Percentiles rank a stretch among this genome's conserved stretches.
phyloP scores from a whole-genome alignment of 2,329 filamentous ascomycete genomes.

The Neofusicoccum kwambonambiense region DNA sequence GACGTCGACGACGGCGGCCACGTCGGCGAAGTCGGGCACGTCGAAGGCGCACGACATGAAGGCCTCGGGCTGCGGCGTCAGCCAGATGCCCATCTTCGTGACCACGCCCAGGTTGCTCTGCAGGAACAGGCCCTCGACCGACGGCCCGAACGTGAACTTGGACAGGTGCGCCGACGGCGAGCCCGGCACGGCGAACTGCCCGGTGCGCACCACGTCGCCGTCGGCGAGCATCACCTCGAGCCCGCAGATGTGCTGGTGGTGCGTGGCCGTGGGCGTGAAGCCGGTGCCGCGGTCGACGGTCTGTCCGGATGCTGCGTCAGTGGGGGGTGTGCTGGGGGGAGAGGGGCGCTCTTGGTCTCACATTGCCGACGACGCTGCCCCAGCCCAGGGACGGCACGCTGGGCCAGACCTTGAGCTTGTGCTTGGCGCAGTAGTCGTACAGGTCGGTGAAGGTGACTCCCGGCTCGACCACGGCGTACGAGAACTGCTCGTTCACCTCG shows the following conservation, averaged over 20 bases:
- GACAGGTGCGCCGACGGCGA: constrained; percentile 29
- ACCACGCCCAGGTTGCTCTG: constrained; percentile 38
- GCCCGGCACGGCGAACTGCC: constrained; percentile 40
- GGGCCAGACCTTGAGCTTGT: constrained; percentile 40
- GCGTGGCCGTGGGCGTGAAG: constrained; percentile 42
- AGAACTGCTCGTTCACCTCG: constrained; percentile 39
- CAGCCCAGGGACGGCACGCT: constrained; percentile 39
- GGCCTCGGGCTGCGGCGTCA: constrained; percentile 55
- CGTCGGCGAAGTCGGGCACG: constrained; percentile 50
- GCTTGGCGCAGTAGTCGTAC: constrained; percentile 35
- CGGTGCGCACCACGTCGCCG: constrained; percentile 39
- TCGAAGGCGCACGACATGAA: constrained; percentile 47
- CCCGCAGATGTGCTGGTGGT: constrained; percentile 46
- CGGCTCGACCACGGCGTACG: constrained; percentile 44
- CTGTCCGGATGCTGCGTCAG: background rate
- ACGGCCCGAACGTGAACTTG: constrained; percentile 37
- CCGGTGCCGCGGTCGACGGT: constrained; percentile 28
- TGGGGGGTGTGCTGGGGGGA: too few species aligned
- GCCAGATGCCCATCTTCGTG: constrained; percentile 53
- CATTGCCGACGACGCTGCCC: constrained; percentile 35
- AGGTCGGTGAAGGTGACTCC: constrained; percentile 50
- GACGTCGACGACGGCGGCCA: constrained; percentile 49
- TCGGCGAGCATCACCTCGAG: constrained; percentile 45
- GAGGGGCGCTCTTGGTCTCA: background rate
- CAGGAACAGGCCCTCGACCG: constrained; percentile 37